Base-by-base conservation (phyloP, 495 filamentous ascomycete genomes). In the Xylaria grammica region DNA sequence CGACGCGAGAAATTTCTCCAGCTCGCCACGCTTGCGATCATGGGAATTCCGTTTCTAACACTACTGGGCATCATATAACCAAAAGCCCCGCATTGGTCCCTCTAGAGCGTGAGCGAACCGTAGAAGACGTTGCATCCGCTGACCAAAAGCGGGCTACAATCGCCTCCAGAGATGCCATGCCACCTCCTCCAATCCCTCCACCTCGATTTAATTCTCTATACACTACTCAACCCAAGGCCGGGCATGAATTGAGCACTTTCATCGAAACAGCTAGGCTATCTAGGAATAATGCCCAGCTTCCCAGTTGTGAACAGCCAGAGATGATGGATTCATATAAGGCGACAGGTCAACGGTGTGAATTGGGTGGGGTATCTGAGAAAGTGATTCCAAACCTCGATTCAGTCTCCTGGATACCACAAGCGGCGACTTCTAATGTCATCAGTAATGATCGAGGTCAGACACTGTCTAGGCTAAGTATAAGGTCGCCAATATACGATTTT, bases 111-210 rank as follows among this genome's bases (percentile, higher is more conserved):
- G 13, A 58, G 48, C 32, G 29, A 7, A 34, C 50, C 8, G 4
- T 20, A 40, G 20, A 42, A 6, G 7, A 51, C 38, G 11, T 15
- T 7, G 4, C 44, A 5, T 8, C 32, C 13, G 3, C 22, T 4
- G 10, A 22, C 30, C n/a, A 38, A 45, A 24, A 65, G 10, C 52
- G 52, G 48, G 57, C 34, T 26, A 67, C 67, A 24, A 24, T 58
- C 29, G 29, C 60, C 48, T 72, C 71, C n/a, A 65, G 50, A 60
- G 65, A 72, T 55, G 65, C 50, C 46, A 74, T 74, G 71, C 71
- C 71, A n/a, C 71, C 71, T 24, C 71, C 71, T 3, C 63, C 69
- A 19, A 63, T 68, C 4, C 69, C 71, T 36, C 38, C 22, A 30
- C 5, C 50, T n/a, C 64, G 19, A 22, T 38, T 7, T 22, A 15